Conservation (phyloP, 2,329 filamentous ascomycete species). For the Cytospora piceae region DNA sequence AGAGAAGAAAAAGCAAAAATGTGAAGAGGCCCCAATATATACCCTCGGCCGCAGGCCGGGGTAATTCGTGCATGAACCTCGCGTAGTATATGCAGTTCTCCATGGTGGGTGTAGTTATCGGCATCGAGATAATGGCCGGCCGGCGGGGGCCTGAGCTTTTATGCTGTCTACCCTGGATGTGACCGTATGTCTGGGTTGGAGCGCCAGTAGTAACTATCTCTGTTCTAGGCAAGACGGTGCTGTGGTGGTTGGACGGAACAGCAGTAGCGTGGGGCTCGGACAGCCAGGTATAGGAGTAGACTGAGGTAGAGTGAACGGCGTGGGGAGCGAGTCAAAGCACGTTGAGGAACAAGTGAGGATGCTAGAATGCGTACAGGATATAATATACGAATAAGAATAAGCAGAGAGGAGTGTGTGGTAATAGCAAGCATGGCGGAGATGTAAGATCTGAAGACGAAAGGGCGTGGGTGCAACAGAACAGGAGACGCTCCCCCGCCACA, state of each 20-base stretch:
- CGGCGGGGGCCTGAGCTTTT: conserved; percentile 27
- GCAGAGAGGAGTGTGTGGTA: background rate
- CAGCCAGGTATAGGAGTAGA: background rate
- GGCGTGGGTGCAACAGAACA: conserved; percentile 17
- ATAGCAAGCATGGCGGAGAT: conserved; percentile 7
- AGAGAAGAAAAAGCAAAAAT: conserved; percentile 22
- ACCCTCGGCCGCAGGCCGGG: conserved; percentile 18
- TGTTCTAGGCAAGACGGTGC: conserved; percentile 27
- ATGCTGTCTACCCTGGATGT: background rate
- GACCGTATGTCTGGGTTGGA: conserved; percentile 4
- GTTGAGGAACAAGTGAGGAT: background rate
- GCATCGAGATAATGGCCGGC: conserved; percentile 5
- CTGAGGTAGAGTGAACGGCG: background rate
- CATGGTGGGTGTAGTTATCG: conserved; percentile 11
- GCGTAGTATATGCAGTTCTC: conserved; percentile 29
- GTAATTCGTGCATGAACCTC: conserved; percentile 23
- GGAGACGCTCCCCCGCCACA: conserved; percentile 13
- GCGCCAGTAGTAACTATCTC: conserved; percentile 6
- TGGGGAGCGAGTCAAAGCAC: background rate
- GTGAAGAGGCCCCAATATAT: conserved; percentile 27
- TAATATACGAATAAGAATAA: conserved; percentile 12
- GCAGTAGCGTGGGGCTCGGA: background rate
- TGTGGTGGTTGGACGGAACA: conserved; percentile 16
- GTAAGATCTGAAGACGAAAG: conserved; percentile 8
- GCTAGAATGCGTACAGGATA: background rate